A percentile compares a stretch with the other conserved stretches of the same genome.
These are phyloP conservation scores for Pichia gijzeniarum DNA, from an alignment of 805 yeast genomes.

Conservation along the genomic window DNA sequence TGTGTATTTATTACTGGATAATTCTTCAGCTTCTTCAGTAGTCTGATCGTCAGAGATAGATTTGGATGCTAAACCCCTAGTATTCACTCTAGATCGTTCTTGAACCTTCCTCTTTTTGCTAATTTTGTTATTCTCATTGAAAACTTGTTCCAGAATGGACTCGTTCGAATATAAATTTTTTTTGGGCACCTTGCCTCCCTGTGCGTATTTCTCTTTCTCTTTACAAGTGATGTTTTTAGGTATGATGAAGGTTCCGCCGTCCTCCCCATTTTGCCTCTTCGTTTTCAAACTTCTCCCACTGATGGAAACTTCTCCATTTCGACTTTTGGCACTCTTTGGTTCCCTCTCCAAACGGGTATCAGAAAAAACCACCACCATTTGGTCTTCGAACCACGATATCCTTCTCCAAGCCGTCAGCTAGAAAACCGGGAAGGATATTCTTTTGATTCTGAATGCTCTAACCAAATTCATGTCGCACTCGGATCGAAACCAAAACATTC, in stretches of 20 bases:
- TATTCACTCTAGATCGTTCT: not conserved
- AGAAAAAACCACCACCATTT: too few relatives aligned
- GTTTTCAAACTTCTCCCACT: too few relatives aligned
- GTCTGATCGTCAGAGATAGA: not conserved
- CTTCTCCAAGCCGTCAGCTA: too few relatives aligned
- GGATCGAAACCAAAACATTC: too few relatives aligned
- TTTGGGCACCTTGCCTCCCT: not conserved
- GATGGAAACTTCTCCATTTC: too few relatives aligned
- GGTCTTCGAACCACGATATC: too few relatives aligned
- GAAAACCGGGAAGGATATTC: too few relatives aligned
- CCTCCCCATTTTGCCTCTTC: too few relatives aligned
- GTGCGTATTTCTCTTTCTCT: not conserved
- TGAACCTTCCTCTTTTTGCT: slow-evolving; percentile 2
- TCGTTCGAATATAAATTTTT: slow-evolving; percentile 2
- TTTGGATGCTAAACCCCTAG: not conserved
- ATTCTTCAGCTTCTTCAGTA: slow-evolving; percentile 8
- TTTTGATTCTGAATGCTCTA: too few relatives aligned
- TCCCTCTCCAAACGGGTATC: too few relatives aligned
- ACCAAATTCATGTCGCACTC: too few relatives aligned
- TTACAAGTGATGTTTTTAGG: not conserved
- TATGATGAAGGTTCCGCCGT: not conserved
- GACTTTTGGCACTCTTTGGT: too few relatives aligned
- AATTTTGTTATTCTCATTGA: slow-evolving; percentile 1
- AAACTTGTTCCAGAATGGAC: slow-evolving; percentile 10
- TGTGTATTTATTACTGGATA: slow-evolving; percentile 17